Evolutionary conservation across 441 rosid genomes (phyloP).

Genomic region (Rhodomyrtus psidioides): DNA sequence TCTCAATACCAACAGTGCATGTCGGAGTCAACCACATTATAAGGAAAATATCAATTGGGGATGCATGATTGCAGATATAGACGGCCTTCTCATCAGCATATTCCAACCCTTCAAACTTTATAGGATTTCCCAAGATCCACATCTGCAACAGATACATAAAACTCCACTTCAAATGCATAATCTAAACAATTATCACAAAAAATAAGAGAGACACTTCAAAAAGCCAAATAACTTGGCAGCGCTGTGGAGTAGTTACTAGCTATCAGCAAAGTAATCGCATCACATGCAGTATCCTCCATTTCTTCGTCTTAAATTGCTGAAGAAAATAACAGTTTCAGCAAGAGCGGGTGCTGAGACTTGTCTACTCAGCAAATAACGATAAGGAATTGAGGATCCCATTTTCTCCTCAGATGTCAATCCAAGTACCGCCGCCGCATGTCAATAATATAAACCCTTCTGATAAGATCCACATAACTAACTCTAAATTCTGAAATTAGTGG

Average conservation of each 20-base stretch:
- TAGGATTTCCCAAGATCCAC: constrained; percentile 51
- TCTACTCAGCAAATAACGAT: neutral
- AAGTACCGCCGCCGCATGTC: neutral
- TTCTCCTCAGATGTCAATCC: neutral
- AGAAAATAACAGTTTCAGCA: neutral
- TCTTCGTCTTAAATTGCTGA: neutral
- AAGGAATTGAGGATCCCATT: neutral
- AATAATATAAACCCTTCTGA: neutral
- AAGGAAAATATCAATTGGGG: constrained; percentile 46
- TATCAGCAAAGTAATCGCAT: neutral
- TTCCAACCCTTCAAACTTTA: constrained; percentile 40
- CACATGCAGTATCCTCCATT: neutral
- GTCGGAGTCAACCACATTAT: constrained; percentile 47
- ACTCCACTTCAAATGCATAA: neutral
- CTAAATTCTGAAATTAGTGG: neutral
- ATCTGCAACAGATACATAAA: constrained; percentile 24
- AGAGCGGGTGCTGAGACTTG: neutral
- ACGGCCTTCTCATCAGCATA: constrained; percentile 34
- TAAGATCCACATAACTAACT: neutral
- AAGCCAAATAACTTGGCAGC: neutral
- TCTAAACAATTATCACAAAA: neutral
- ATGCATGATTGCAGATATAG: constrained; percentile 47
- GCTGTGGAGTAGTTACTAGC: neutral
- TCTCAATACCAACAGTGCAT: constrained; percentile 43
- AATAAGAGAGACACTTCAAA: neutral